phyloP scores from a whole-genome alignment of 192 early-diverging fungal genomes.

The Podila epicladia region DNA sequence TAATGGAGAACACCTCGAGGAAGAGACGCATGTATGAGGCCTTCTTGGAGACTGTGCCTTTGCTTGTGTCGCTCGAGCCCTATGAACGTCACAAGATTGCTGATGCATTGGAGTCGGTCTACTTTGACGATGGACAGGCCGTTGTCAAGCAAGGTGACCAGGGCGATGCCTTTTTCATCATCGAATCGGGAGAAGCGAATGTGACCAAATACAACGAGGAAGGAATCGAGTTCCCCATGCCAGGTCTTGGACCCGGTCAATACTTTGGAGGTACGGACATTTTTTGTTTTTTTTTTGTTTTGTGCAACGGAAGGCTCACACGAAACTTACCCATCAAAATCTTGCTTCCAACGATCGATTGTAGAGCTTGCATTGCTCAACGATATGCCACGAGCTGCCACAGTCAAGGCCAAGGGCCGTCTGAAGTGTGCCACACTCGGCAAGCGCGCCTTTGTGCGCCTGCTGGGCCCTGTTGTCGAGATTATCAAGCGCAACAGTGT shows the following conservation, averaged over 20 bases:
- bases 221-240: conserved; percentile 81
- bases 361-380: conserved; percentile 95
- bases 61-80: conserved; percentile 91
- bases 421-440: conserved; percentile 96
- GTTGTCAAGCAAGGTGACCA: conserved; percentile 94
- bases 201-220: conserved; percentile 84
- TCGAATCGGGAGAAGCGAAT: conserved; percentile 90
- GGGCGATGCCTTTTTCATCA: conserved; percentile 95
- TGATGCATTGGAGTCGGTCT: conserved; percentile 93
- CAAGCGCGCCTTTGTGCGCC: conserved; percentile 94
- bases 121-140: conserved; percentile 83
- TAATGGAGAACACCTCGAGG: conserved; percentile 98
- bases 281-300: not conserved
- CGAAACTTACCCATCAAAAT: not conserved
- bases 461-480: conserved; percentile 94
- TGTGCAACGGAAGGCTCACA: not conserved
- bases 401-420: conserved; percentile 84
- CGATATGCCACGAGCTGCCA: conserved; percentile 92
- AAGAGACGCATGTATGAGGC: conserved; percentile 97
- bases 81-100: conserved; percentile 99
- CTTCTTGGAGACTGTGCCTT: conserved; percentile 93
- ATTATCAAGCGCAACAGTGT: conserved; percentile 95
- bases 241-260: conserved; percentile 79
- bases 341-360: conserved; percentile 6
- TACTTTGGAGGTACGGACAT: conserved; percentile 91